A percentile compares a stretch with the other conserved stretches of the same genome.
These are phyloP conservation scores for Cyathus olla DNA, from an alignment of 1,284 basidiomycete genomes.

Conservation along the genomic window DNA sequence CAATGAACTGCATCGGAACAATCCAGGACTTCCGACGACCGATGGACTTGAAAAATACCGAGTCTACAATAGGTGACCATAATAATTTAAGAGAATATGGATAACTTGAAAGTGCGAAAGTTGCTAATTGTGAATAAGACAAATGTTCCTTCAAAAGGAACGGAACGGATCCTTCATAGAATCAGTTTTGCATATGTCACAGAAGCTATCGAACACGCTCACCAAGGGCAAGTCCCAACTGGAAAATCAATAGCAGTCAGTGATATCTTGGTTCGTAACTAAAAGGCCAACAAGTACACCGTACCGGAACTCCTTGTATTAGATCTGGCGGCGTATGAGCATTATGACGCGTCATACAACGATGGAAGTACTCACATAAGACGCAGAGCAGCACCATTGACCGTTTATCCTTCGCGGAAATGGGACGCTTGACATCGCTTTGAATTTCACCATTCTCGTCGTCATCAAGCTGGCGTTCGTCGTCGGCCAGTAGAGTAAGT, in stretches of 20 bases:
- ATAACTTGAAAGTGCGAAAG: slow-evolving; percentile 95
- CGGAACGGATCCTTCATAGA: slow-evolving; percentile 86
- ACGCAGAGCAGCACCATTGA: slow-evolving; percentile 90
- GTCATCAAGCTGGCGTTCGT: slow-evolving; percentile 57
- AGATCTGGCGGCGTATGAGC: slow-evolving; percentile 66
- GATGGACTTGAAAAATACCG: slow-evolving; percentile 83
- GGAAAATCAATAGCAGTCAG: slow-evolving; percentile 2
- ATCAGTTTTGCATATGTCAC: slow-evolving; percentile 30
- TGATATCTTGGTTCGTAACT: slow-evolving; percentile 12
- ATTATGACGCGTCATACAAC: slow-evolving; percentile 4
- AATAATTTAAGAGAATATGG: slow-evolving; percentile 98
- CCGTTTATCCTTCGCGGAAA: slow-evolving; percentile 83
- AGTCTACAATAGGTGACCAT: slow-evolving; percentile 99
- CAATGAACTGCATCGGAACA: slow-evolving; percentile 94
- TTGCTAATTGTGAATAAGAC: slow-evolving; percentile 96
- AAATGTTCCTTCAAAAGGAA: slow-evolving; percentile 96
- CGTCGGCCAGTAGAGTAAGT: slow-evolving; percentile 70
- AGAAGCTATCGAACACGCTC: slow-evolving; percentile 21
- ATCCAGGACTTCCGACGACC: slow-evolving; percentile 99
- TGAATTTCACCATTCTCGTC: slow-evolving; percentile 40
- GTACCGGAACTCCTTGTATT: slow-evolving; percentile 96
- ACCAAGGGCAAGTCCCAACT: slow-evolving; percentile 85
- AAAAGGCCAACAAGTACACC: slow-evolving; percentile 44
- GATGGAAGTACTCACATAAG: slow-evolving; percentile 75
- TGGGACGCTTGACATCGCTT: slow-evolving; percentile 52